A percentile compares a stretch with the other conserved stretches of the same genome.
These are phyloP conservation scores for Cyclocybe cylindracea DNA, from an alignment of 768 basidiomycete species.

Conservation along the genomic window DNA sequence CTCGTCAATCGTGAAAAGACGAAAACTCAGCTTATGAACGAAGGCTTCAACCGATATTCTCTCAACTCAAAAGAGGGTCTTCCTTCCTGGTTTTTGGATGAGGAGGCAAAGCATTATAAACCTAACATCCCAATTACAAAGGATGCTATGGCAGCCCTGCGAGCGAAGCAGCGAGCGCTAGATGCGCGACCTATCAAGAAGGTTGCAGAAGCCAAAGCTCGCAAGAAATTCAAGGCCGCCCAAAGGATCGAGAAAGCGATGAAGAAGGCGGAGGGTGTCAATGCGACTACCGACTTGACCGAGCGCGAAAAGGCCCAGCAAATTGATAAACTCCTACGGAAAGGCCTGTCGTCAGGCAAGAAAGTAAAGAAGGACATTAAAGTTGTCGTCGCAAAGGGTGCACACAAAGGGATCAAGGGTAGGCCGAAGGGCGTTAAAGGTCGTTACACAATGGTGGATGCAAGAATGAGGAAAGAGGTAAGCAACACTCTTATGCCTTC, in stretches of 20 bases:
- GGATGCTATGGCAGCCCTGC: conserved; percentile 84
- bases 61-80: conserved; percentile 90
- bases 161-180: conserved; percentile 88
- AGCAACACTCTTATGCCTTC: conserved; percentile 16
- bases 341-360: conserved; percentile 66
- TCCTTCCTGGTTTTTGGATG: conserved; percentile 96
- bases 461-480: conserved; percentile 93
- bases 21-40: conserved; percentile 85
- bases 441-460: conserved; percentile 91
- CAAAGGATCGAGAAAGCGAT: conserved; percentile 87
- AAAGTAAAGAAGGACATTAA: conserved; percentile 77
- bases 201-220: conserved; percentile 95
- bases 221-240: conserved; percentile 90
- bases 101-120: conserved; percentile 92
- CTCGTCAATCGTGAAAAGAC: conserved; percentile 91
- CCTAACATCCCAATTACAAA: conserved; percentile 96
- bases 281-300: conserved; percentile 84
- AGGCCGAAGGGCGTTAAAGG: conserved; percentile 96
- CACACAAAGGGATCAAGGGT: conserved; percentile 87
- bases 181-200: conserved; percentile 99
- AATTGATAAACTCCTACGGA: conserved; percentile 90
- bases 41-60: conserved; percentile 94
- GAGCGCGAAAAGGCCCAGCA: conserved; percentile 94
- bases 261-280: conserved; percentile 95
- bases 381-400: conserved; percentile 90